These are phyloP conservation scores for Scenedesmus sp. DNA, from an alignment of 163 green algal genomes.

Conservation along the genomic window DNA sequence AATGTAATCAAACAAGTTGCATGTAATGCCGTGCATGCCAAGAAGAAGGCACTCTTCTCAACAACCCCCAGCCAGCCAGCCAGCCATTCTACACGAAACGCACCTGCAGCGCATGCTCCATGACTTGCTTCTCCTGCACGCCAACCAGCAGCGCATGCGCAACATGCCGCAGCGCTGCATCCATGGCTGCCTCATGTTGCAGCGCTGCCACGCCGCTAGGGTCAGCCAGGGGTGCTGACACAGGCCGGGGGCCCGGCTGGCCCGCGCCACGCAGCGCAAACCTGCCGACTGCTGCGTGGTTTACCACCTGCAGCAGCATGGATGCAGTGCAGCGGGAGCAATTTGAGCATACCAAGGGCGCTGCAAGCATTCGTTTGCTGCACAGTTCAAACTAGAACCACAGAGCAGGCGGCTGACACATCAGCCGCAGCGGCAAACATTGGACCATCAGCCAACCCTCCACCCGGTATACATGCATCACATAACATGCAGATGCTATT, in stretches of 20 bases:
- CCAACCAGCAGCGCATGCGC: conserved; percentile 85
- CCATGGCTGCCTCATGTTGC: conserved; percentile 65
- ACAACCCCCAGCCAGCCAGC: background rate
- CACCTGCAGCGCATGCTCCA: conserved; percentile 64
- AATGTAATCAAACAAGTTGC: too few relatives aligned
- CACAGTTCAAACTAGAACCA: too few relatives aligned
- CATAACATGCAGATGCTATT: background rate
- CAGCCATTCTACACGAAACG: too few relatives aligned
- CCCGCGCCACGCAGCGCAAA: conserved; percentile 90
- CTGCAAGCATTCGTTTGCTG: too few relatives aligned
- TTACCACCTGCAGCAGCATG: conserved; percentile 45
- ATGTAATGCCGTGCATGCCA: too few relatives aligned
- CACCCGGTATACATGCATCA: too few relatives aligned
- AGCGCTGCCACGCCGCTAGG: conserved; percentile 79
- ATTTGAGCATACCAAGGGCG: too few relatives aligned
- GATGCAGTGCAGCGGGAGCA: background rate
- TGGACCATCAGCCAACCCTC: background rate
- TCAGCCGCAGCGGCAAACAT: background rate
- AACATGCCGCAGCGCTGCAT: conserved; percentile 85
- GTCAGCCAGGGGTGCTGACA: conserved; percentile 85
- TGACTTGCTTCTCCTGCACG: conserved; percentile 73
- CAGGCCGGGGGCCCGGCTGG: conserved; percentile 71
- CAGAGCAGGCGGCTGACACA: background rate
- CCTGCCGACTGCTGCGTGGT: conserved; percentile 80
- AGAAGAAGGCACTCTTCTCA: too few relatives aligned